Evolutionary conservation across 495 filamentous ascomycete genomes (phyloP), one percentile per base, ranked within the genome.

Genomic region (Cairneyella variabilis): DNA sequence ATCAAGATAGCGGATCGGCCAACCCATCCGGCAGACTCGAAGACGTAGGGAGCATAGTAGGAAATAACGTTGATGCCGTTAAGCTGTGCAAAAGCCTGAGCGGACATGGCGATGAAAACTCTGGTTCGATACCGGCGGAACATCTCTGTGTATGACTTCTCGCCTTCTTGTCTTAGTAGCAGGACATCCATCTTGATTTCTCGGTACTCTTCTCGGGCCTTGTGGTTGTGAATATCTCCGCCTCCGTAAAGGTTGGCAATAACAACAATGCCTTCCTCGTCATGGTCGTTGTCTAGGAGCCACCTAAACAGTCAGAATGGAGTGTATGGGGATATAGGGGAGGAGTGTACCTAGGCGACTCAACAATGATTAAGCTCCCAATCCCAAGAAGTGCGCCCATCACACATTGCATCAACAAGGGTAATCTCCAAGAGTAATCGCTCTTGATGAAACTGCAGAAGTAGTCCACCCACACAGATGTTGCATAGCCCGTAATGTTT

Each of bases 11-110:
- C 95, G 45, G 86, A 76, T 26, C 91, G 89, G 37, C 93, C 93
- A 34, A 75, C 63, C 95, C 93, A 98, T 16, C 93, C 91, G 27
- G 95, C 93, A 22, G 89, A 89, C 69, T 97, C 92, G 63, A 98
- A 98, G 22, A 98, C 93, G 21, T 92, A 79, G 2, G 95, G 95
- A 0, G 95, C 92, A 60, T 98, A 98, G 73, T 98, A 98, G 16
- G 93, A 97, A 49, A 98, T 98, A 58, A 98, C 95, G 71, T 98
- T 98, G 70, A 98, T 98, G 40, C 93, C 93, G 71, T 97, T 98
- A 20, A 97, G 78, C 67, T 98, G 93, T 16, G 93, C 95, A 48
- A 98, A 79, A 1, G 88, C 89, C 64, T 98, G 93, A 4, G 93
- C 93, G 7, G 93, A 97, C 95, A 98, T 98, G 68, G 93, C 93